Evolutionary conservation across 192 early-diverging fungal species (phyloP).

Genomic region (Funneliformis geosporum): DNA sequence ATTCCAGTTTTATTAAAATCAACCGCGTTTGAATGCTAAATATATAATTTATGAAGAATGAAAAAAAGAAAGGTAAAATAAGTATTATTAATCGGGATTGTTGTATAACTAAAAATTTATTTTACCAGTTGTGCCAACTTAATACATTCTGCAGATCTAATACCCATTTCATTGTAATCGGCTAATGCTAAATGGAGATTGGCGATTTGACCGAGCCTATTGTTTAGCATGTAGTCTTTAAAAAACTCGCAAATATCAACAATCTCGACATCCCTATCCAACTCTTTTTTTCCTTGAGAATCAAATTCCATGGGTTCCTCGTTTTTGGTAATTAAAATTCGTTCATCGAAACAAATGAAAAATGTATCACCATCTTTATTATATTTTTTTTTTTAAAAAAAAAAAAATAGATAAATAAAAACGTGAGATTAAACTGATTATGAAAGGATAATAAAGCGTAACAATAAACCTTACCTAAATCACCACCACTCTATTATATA

Average conservation of each 20-base stretch:
- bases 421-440: not conserved
- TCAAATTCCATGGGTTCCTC: slow-evolving; percentile 56
- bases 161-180: slow-evolving; percentile 49
- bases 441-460: not conserved
- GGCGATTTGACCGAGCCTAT: slow-evolving; percentile 68
- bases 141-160: slow-evolving; percentile 50
- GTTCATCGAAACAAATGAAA: slow-evolving; percentile 56
- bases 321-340: slow-evolving; percentile 35
- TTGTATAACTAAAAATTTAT: not conserved
- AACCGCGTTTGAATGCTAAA: slow-evolving; percentile 23
- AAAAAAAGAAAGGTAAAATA: no score
- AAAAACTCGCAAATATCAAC: slow-evolving; percentile 59
- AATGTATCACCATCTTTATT: slow-evolving; percentile 16
- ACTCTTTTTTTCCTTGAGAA: slow-evolving; percentile 30
- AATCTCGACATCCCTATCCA: slow-evolving; percentile 46
- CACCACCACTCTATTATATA: not conserved
- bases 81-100: not conserved
- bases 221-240: slow-evolving; percentile 62
- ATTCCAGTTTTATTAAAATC: slow-evolving; percentile 29
- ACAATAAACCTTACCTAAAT: slow-evolving; percentile 3
- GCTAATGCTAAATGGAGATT: slow-evolving; percentile 68
- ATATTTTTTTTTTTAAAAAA: not conserved
- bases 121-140: slow-evolving; percentile 57
- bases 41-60: not conserved
- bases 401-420: not conserved